Conservation (phyloP, 805 yeast species). For the Wickerhamomyces ciferrii region DNA sequence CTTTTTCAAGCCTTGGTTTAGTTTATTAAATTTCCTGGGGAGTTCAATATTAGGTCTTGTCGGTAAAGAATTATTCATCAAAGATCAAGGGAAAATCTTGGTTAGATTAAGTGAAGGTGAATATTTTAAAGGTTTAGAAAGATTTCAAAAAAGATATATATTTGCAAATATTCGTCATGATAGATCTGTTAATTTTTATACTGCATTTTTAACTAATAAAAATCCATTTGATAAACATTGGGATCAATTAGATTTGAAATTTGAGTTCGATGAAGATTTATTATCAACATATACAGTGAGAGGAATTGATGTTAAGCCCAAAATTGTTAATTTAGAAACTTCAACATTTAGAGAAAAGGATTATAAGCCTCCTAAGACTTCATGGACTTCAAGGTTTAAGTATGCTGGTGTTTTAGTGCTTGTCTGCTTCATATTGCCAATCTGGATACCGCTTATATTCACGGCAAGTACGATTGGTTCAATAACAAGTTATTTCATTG, state of each 20-base stretch:
- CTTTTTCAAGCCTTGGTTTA: conserved; percentile 34
- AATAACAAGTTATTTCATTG: conserved; percentile 33
- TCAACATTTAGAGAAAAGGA: conserved; percentile 17
- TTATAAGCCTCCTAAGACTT: conserved; percentile 3
- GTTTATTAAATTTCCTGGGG: conserved; percentile 45
- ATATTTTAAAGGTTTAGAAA: conserved; percentile 49
- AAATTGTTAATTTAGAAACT: conserved; percentile 44
- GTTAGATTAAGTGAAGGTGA: conserved; percentile 30
- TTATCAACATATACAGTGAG: conserved; percentile 29
- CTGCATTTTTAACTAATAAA: conserved; percentile 67
- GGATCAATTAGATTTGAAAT: conserved; percentile 33
- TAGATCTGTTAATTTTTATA: conserved; percentile 82
- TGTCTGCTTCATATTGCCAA: conserved; percentile 28
- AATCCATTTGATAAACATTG: conserved; percentile 68
- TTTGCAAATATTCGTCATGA: conserved; percentile 80
- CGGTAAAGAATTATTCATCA: conserved; percentile 70
- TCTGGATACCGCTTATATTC: conserved; percentile 46
- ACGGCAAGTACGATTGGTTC: conserved; percentile 26
- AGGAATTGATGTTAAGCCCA: conserved; percentile 34
- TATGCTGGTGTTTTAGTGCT: conserved; percentile 18
- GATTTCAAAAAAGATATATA: conserved; percentile 51
- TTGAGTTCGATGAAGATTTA: conserved; percentile 40
- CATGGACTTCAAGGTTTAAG: conserved; percentile 15
- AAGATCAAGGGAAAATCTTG: conserved; percentile 39
- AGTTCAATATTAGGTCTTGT: conserved; percentile 54